These are phyloP conservation scores for Pterula multifida DNA, from an alignment of 1,284 basidiomycete species.

Conservation along the genomic window DNA sequence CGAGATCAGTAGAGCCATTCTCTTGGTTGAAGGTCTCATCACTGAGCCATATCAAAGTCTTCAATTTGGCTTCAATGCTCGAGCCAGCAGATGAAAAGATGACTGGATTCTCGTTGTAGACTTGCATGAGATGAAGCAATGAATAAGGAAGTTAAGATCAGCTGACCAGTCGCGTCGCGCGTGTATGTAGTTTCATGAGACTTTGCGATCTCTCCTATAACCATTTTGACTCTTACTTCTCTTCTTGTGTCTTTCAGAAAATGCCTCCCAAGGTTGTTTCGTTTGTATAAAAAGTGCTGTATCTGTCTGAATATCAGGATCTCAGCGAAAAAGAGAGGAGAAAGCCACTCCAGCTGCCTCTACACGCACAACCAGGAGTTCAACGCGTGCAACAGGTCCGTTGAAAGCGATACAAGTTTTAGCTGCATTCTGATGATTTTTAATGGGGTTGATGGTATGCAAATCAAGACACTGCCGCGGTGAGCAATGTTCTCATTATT, in stretches of 20 bases:
- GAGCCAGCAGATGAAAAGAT: constrained; percentile 36
- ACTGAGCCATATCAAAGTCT: constrained; percentile 10
- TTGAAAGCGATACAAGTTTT: not conserved
- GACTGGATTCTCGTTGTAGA: constrained; percentile 57
- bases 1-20: constrained; percentile 28
- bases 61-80: constrained; percentile 21
- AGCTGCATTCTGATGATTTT: not conserved
- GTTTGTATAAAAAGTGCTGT: too few species aligned
- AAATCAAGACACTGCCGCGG: not conserved
- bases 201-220: constrained; percentile 9
- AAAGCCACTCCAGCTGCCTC: constrained; percentile 21
- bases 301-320: too few species aligned
- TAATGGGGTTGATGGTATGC: not conserved
- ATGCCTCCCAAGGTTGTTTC: constrained; percentile 31
- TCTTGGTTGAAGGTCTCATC: constrained; percentile 15
- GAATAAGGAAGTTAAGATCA: not conserved
- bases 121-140: constrained; percentile 25
- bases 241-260: not conserved
- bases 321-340: constrained; percentile 30
- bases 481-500: constrained; percentile 15
- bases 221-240: constrained; percentile 3
- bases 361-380: constrained; percentile 36
- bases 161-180: not conserved
- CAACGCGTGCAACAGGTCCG: constrained; percentile 20
- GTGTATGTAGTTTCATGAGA: not conserved